Conservation (phyloP, 352 stramenopile genomes). For the Ophiocytium majus region DNA sequence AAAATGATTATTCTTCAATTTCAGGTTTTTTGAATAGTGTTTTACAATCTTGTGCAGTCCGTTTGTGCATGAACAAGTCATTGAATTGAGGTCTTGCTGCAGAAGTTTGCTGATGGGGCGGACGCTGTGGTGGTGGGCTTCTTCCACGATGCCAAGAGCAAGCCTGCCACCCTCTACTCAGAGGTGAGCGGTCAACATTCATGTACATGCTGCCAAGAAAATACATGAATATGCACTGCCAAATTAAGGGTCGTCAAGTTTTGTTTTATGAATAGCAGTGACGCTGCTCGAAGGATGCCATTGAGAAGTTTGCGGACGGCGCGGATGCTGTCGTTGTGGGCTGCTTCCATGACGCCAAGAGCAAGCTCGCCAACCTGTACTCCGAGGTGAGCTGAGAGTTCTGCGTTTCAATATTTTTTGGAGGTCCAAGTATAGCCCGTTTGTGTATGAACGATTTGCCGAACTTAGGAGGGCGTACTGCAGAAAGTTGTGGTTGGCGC, state of each 20-base stretch:
- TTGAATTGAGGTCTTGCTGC: not conserved
- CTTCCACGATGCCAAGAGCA: slow-evolving; percentile 64
- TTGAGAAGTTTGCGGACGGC: slow-evolving; percentile 62
- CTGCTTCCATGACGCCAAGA: slow-evolving; percentile 65
- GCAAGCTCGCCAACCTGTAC: slow-evolving; percentile 66
- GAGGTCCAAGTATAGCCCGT: too few species aligned
- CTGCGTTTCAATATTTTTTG: too few species aligned
- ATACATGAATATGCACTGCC: too few species aligned
- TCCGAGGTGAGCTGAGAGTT: not conserved
- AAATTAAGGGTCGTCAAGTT: too few species aligned
- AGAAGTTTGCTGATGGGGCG: slow-evolving; percentile 65
- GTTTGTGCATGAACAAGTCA: too few species aligned
- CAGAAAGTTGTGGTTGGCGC: slow-evolving; percentile 65
- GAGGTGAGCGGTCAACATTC: too few species aligned
- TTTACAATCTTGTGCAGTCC: too few species aligned
- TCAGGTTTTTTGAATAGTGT: too few species aligned
- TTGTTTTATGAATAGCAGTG: too few species aligned
- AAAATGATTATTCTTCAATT: too few species aligned
- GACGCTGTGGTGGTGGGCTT: slow-evolving; percentile 80
- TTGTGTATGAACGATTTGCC: slow-evolving; percentile 35
- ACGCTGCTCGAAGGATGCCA: not conserved
- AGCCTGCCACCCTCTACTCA: slow-evolving; percentile 68
- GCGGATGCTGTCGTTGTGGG: slow-evolving; percentile 80
- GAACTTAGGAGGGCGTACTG: not conserved
- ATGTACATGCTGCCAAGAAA: too few species aligned